Evolutionary conservation across 2,329 filamentous ascomycete species (phyloP).

Genomic region (Fusarium heterosporum): DNA sequence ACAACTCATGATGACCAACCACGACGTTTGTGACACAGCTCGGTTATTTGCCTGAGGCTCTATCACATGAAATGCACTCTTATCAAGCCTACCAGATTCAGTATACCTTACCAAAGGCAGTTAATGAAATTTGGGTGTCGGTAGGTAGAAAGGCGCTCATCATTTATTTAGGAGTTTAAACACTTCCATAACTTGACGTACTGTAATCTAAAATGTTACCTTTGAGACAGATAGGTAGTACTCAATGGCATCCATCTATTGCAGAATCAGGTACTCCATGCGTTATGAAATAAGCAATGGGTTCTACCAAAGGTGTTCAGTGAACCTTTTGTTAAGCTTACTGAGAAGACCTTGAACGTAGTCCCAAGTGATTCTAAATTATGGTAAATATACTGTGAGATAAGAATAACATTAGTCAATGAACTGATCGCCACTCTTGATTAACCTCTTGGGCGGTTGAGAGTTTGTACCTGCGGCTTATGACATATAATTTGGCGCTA

Average conservation of each 20-base stretch:
- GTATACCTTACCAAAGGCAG: background rate
- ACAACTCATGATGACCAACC: conserved; percentile 20
- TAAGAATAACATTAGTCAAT: background rate
- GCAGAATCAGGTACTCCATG: too few relatives aligned
- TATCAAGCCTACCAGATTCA: background rate
- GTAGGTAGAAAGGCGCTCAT: too few relatives aligned
- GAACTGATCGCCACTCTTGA: conserved; percentile 6
- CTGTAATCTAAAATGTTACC: too few relatives aligned
- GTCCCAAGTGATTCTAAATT: background rate
- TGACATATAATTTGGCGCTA: conserved; percentile 32
- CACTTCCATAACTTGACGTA: too few relatives aligned
- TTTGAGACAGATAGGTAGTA: too few relatives aligned
- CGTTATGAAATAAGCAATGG: too few relatives aligned
- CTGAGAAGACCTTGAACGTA: too few relatives aligned
- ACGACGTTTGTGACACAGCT: conserved; percentile 4
- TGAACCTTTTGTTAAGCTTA: too few relatives aligned
- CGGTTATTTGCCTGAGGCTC: conserved; percentile 23
- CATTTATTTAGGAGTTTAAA: too few relatives aligned
- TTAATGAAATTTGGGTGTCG: too few relatives aligned
- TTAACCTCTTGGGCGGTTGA: conserved; percentile 3
- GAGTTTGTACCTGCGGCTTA: conserved; percentile 25
- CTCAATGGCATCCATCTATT: too few relatives aligned
- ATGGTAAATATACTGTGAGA: background rate
- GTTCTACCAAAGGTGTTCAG: too few relatives aligned
- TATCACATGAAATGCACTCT: background rate